Conservation (phyloP, 192 early-diverging fungal genomes). For the Spizellomyces punctatus region DNA sequence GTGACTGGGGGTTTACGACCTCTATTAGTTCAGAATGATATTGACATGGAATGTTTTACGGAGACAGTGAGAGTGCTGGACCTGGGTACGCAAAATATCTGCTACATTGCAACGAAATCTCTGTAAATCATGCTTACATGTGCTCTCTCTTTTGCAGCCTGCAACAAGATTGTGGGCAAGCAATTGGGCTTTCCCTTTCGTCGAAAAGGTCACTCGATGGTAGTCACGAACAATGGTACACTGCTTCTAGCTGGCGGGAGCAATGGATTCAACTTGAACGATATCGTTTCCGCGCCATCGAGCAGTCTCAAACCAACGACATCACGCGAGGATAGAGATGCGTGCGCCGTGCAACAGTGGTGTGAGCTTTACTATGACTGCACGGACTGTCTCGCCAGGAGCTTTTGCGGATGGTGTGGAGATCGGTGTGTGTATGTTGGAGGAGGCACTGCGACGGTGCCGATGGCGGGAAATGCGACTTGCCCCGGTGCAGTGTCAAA, state of each 20-base stretch:
- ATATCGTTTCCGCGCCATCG: constrained; percentile 4
- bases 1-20: constrained; percentile 18
- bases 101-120: background rate
- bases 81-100: constrained; percentile 8
- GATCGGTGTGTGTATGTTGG: constrained; percentile 20
- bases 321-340: background rate
- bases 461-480: background rate
- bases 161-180: background rate
- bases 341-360: constrained; percentile 15
- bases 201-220: background rate
- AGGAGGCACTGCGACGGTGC: background rate
- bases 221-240: background rate
- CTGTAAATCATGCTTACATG: background rate
- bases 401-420: constrained; percentile 31
- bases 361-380: constrained; percentile 27
- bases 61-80: constrained; percentile 9
- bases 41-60: constrained; percentile 8
- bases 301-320: background rate
- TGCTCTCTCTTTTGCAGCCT: background rate
- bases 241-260: constrained; percentile 6
- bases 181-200: background rate
- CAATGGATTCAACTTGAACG: constrained; percentile 27
- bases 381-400: constrained; percentile 26
- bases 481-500: background rate
- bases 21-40: background rate